Percentiles rank a stretch among this genome's conserved stretches.
Evolutionary conservation across 257 asterid species (phyloP).

Genomic region (Gentiana straminea): DNA sequence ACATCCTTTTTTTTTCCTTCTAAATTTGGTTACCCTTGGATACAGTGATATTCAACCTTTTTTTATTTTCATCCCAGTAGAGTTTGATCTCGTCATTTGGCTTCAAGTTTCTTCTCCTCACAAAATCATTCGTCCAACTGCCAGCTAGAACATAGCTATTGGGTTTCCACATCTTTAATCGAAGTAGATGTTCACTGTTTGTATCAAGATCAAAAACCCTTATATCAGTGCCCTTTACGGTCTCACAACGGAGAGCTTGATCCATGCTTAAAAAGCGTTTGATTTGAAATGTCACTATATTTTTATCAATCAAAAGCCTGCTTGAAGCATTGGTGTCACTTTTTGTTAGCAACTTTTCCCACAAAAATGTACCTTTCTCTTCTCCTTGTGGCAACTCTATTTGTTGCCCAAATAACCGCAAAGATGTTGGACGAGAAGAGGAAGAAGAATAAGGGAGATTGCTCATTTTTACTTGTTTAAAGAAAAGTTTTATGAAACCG

Average conservation of each 20-base stretch:
- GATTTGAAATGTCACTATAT: not conserved
- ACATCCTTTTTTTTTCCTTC: too few relatives aligned
- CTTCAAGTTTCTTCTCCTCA: slow-evolving; percentile 3
- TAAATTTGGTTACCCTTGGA: not conserved
- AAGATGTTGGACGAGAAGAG: not conserved
- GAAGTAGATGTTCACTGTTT: not conserved
- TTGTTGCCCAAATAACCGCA: not conserved
- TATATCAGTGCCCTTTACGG: not conserved
- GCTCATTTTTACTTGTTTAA: too few relatives aligned
- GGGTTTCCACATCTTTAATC: not conserved
- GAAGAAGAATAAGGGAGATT: too few relatives aligned
- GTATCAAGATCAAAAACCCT: slow-evolving; percentile 5
- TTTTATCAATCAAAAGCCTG: not conserved
- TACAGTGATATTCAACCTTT: not conserved
- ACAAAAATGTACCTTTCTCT: not conserved
- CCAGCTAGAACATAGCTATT: not conserved
- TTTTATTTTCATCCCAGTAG: not conserved
- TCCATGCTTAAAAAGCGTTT: not conserved
- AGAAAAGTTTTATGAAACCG: too few relatives aligned
- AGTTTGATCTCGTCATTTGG: slow-evolving; percentile 2
- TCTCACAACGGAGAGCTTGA: not conserved
- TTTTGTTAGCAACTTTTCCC: not conserved
- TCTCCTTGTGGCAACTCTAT: not conserved
- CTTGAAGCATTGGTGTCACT: slow-evolving; percentile 1
- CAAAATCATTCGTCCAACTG: not conserved